phyloP scores from a whole-genome alignment of 257 asterid species.

The Fraxinus americana region DNA sequence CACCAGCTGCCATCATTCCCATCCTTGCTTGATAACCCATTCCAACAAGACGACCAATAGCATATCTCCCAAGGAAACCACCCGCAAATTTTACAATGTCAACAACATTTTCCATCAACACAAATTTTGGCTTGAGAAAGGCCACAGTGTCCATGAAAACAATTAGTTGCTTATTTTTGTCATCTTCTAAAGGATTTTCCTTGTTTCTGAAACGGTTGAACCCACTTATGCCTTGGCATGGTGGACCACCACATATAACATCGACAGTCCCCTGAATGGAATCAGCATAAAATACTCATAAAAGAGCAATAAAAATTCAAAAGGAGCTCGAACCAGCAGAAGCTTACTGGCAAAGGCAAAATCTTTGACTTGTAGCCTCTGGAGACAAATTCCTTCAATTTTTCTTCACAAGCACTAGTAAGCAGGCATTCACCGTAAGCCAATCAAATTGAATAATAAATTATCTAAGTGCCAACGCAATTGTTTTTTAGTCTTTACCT shows the following conservation, averaged over 20 bases:
- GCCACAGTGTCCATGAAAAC: conserved; percentile 72
- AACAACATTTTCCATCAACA: conserved; percentile 86
- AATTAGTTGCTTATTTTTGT: conserved; percentile 58
- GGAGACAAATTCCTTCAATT: conserved; percentile 60
- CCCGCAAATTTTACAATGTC: conserved; percentile 62
- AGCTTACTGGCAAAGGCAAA: conserved; percentile 76
- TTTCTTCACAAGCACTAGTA: conserved; percentile 58
- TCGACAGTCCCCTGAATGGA: conserved; percentile 66
- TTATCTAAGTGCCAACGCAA: not conserved
- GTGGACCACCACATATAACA: conserved; percentile 93
- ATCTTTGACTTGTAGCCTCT: conserved; percentile 47
- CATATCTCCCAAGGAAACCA: conserved; percentile 78
- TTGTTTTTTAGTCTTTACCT: conserved; percentile 38
- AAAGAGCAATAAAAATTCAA: not conserved
- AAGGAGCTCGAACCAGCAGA: not conserved
- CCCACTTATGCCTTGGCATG: conserved; percentile 95
- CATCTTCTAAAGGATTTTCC: conserved; percentile 54
- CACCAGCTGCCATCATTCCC: conserved; percentile 91
- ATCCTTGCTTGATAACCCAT: conserved; percentile 72
- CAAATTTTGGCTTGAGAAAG: conserved; percentile 60
- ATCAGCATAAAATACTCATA: not conserved
- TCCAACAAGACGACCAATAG: conserved; percentile 61
- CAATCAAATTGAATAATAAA: not conserved
- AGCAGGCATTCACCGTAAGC: not conserved
- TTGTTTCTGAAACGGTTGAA: conserved; percentile 63